Evolutionary conservation across 1,284 basidiomycete genomes (phyloP).

Genomic region (Hymenochaete sp.): DNA sequence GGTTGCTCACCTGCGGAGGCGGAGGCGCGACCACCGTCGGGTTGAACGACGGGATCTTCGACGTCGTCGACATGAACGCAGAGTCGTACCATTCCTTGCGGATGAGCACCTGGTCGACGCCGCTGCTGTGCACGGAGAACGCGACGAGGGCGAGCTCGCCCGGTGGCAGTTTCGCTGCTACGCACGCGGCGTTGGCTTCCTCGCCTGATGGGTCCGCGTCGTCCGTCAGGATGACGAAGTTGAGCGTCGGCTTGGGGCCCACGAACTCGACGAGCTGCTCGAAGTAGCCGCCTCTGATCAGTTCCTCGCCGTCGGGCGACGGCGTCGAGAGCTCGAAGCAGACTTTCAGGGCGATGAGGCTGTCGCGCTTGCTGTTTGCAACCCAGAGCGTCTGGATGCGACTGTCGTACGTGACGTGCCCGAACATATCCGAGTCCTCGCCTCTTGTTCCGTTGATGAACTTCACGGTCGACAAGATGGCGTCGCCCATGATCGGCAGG

Average conservation of each 20-base stretch:
- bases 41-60: conserved; percentile 54
- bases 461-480: conserved; percentile 66
- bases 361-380: conserved; percentile 73
- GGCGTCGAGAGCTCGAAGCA: conserved; percentile 53
- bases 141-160: conserved; percentile 72
- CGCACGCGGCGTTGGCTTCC: conserved; percentile 70
- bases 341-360: conserved; percentile 69
- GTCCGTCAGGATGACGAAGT: conserved; percentile 74
- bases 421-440: conserved; percentile 74
- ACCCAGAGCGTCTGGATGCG: conserved; percentile 77
- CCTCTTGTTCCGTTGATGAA: conserved; percentile 57
- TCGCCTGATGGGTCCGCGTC: conserved; percentile 71
- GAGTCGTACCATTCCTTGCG: conserved; percentile 72
- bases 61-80: conserved; percentile 43
- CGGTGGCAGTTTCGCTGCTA: conserved; percentile 66
- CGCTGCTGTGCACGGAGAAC: conserved; percentile 73
- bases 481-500: conserved; percentile 58
- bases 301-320: conserved; percentile 46
- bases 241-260: conserved; percentile 75
- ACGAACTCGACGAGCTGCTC: conserved; percentile 74
- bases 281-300: conserved; percentile 47
- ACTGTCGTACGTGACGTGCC: conserved; percentile 72
- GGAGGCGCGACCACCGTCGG: conserved; percentile 25
- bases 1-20: conserved; percentile 29
- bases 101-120: conserved; percentile 76